Evolutionary conservation across 306 rosid genomes (phyloP), one percentile per base, ranked within the genome.

Genomic region (Rubus idaeus): DNA sequence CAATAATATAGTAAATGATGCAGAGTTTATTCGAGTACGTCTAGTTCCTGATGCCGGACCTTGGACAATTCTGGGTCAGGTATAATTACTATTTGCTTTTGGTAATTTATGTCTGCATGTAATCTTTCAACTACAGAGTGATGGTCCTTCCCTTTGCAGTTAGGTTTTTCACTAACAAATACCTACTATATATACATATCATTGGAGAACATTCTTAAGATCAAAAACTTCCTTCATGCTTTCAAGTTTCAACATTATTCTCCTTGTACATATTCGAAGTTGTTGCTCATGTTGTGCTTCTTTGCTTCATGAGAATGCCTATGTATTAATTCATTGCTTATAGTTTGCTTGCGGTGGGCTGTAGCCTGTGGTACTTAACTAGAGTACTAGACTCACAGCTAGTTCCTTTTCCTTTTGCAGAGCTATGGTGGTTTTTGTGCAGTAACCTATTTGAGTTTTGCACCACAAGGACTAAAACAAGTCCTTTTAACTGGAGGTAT

Each of bases 51-150:
- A 92, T 81, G 90, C 93, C 49, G 91, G 84, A 61, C 89, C 96
- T 53, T 95, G 98, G 98, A 83, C 97, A 50, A 74, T 92, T 80
- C 84, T 95, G 89, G 98, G 98, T 58, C 98, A 95, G 97, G 98
- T 95, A 89, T 73, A 26, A 61, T 83, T 44, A 52, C 64, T 74
- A 10, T 40, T 77, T 73, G 76, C 73, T 45, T 14, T 50, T 68
- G 39, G 76, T 72, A 17, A 17, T 84, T 80, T 26, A 7, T 82
- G 39, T 67, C 58, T 77, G 51, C 70, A 11, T 42, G 68, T 76
- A 73, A 73, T 78, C 68, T 79, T 67, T 71, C 55, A 44, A 63
- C 61, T 20, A 4, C 45, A 23, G 55, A 4, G 39, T 55, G 9
- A 49, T 76, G 39, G 64, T 44, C 49, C 46, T 35, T 12, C 17